phyloP scores from a whole-genome alignment of 1,284 basidiomycete species.

The Naganishia sp. region DNA sequence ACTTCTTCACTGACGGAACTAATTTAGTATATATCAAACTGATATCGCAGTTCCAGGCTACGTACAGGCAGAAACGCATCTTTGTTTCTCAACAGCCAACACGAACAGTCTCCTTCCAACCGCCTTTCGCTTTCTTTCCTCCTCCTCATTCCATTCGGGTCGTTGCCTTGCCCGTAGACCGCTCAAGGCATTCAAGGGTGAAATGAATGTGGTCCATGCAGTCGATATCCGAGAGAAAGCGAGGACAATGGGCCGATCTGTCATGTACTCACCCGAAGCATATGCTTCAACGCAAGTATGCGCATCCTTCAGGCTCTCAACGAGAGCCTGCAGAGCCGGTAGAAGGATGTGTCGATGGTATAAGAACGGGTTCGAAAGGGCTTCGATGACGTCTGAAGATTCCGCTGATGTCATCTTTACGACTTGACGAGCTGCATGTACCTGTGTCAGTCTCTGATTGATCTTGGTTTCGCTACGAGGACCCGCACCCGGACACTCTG shows the following conservation, averaged over 20 bases:
- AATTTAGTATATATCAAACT: neutral
- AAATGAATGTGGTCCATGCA: constrained; percentile 3
- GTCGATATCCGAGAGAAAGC: neutral
- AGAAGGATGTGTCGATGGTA: constrained; percentile 14
- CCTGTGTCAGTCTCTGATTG: too few relatives aligned
- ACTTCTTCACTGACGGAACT: neutral
- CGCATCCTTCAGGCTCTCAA: neutral
- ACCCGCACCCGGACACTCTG: too few relatives aligned
- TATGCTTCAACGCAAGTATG: neutral
- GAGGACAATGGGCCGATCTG: constrained; percentile 4
- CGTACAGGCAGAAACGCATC: constrained; percentile 11
- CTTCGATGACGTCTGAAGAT: neutral
- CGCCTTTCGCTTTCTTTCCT: neutral
- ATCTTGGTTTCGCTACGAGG: neutral
- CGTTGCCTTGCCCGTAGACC: neutral
- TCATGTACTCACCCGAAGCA: constrained; percentile 15
- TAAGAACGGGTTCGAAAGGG: constrained; percentile 9
- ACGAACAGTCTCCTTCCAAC: constrained; percentile 5
- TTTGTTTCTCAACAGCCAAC: constrained; percentile 8
- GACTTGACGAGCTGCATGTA: too few relatives aligned
- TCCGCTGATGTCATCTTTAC: neutral
- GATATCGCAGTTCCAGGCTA: neutral
- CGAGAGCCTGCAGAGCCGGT: constrained; percentile 3
- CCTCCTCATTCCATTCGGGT: neutral
- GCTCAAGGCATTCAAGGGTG: constrained; percentile 5